Evolutionary conservation across 2,329 filamentous ascomycete species (phyloP), one percentile per base, ranked within the genome.

Genomic region (Fusarium sulawesiense): DNA sequence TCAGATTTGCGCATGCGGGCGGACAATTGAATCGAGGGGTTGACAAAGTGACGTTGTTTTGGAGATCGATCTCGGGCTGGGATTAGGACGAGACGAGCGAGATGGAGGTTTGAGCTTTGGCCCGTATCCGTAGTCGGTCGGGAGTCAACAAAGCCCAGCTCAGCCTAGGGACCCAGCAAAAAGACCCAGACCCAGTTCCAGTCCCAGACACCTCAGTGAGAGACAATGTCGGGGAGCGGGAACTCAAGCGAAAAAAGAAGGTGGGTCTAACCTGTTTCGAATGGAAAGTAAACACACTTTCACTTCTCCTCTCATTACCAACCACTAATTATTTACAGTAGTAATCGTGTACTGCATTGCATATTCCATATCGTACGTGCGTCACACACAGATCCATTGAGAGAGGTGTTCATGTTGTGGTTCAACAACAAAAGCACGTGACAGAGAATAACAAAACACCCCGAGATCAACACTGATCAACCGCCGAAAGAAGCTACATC

Each of bases 221-320:
- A 34, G 56, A 32, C 30, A n/a, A n/a, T 13, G 29, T 48, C 48
- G 62, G 57, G 37, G 68, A 65, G 49, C 56, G 60, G 64, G 68
- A 55, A 55, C 70, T 58, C 46, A 65, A 60, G 59, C 60, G 59
- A 51, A 34, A 51, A 51, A 34, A 51, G 49, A 32, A 56, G 56
- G 72, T 72, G 70, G 72, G 58, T 21, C 72, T 56, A 62, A 16
- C 46, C 54, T 64, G 60, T 47, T 63, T 71, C 62, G 59, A 60
- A 74, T 71, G 60, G 59, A 60, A 74, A 73, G 72, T 75, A 75
- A 74, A 74, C 72, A 75, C 51, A 64, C 61, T 30, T 30, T 14
- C 27, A 50, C 47, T 30, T 30, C 29, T 30, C 29, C 29, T 30
- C 30, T 50, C 56, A n/a, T 53, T 40, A 42, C 46, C 12, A 49